Evolutionary conservation across 129 eudicot species (phyloP).

Genomic region (Tanacetum coccineum): DNA sequence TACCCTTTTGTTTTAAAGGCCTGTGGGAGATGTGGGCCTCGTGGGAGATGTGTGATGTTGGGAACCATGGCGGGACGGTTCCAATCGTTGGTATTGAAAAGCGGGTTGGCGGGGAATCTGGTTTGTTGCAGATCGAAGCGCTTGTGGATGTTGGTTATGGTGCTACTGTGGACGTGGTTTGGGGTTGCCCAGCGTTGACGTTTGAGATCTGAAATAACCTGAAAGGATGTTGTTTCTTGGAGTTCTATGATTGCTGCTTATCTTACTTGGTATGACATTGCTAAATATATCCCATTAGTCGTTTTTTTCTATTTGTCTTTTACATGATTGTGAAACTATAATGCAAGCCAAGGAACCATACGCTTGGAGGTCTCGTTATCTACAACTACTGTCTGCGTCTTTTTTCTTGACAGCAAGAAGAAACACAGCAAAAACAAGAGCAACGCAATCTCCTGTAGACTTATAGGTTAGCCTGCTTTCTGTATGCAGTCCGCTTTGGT

Average conservation of each 20-base stretch:
- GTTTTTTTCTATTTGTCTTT: too few relatives aligned
- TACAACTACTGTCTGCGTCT: too few relatives aligned
- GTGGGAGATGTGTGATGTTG: constrained; percentile 17
- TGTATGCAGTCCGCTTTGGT: constrained; percentile 18
- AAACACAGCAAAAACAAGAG: constrained; percentile 7
- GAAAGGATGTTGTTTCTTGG: background rate
- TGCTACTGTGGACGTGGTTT: too few relatives aligned
- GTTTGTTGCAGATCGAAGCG: too few relatives aligned
- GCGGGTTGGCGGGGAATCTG: background rate
- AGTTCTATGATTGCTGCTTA: background rate
- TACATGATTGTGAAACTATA: too few relatives aligned
- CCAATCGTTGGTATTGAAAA: constrained; percentile 12
- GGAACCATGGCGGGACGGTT: constrained; percentile 18
- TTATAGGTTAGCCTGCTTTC: constrained; percentile 27
- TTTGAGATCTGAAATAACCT: too few relatives aligned
- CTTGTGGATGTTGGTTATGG: too few relatives aligned
- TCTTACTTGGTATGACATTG: background rate
- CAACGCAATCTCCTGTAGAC: constrained; percentile 26
- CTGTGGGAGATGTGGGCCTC: constrained; percentile 21
- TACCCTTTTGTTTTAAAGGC: constrained; percentile 24
- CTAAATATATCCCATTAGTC: background rate
- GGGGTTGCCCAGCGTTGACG: too few relatives aligned
- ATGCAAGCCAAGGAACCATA: too few relatives aligned
- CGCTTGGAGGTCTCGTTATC: too few relatives aligned
- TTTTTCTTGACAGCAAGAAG: constrained; percentile 18